phyloP scores from a whole-genome alignment of 768 basidiomycete species.

The Trametes meyenii region DNA sequence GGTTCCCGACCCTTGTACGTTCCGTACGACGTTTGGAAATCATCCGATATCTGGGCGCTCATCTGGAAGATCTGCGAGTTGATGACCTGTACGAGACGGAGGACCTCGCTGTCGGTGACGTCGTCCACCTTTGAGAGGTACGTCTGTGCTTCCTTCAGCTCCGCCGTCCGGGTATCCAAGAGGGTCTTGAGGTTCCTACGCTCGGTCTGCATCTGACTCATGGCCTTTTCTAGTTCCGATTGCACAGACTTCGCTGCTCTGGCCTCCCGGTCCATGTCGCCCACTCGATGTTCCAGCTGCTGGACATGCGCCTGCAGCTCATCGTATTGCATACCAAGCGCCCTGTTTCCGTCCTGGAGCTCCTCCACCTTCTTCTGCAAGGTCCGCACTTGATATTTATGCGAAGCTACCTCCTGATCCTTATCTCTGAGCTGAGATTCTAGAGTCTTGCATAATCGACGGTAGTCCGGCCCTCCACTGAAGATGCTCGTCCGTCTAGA shows the following conservation, averaged over 20 bases:
- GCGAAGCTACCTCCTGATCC: not conserved
- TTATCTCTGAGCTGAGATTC: not conserved
- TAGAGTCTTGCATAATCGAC: not conserved
- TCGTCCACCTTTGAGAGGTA: constrained; percentile 49
- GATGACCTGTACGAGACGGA: constrained; percentile 45
- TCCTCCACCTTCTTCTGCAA: not conserved
- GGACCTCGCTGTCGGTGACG: constrained; percentile 49
- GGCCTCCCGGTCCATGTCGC: not conserved
- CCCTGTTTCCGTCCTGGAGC: not conserved
- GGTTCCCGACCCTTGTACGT: not conserved
- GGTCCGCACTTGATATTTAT: not conserved
- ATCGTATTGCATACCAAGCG: not conserved
- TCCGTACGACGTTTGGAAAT: constrained; percentile 33
- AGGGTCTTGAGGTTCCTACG: constrained; percentile 6
- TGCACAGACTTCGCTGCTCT: not conserved
- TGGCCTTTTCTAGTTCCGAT: constrained; percentile 2
- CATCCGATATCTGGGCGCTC: constrained; percentile 51
- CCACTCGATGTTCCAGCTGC: not conserved
- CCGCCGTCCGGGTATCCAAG: constrained; percentile 43
- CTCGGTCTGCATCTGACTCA: not conserved
- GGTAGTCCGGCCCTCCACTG: not conserved
- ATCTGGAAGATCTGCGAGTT: constrained; percentile 54
- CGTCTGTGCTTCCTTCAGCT: constrained; percentile 50
- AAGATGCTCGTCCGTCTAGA: not conserved
- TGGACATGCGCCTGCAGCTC: not conserved